Conservation (phyloP, 2,329 filamentous ascomycete species). For the Diaporthe batatas region DNA sequence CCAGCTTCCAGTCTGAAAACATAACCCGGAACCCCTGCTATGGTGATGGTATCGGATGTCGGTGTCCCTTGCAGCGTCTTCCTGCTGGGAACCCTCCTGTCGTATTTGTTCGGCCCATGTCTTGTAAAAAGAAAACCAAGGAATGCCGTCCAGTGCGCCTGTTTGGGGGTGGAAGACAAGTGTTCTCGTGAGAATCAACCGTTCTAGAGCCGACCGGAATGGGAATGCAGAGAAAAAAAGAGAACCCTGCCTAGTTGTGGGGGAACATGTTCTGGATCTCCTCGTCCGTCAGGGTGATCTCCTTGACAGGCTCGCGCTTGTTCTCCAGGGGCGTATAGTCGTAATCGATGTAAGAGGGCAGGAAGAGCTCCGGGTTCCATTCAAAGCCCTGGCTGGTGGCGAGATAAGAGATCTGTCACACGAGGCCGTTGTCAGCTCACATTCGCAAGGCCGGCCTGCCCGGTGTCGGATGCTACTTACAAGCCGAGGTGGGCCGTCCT, state of each 20-base stretch:
- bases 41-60: slow-evolving; percentile 23
- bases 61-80: slow-evolving; percentile 22
- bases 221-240: not conserved
- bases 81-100: slow-evolving; percentile 18
- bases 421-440: slow-evolving; percentile 44
- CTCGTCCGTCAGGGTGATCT: slow-evolving; percentile 83
- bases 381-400: slow-evolving; percentile 84
- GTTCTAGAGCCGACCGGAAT: slow-evolving; percentile 31
- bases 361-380: slow-evolving; percentile 89
- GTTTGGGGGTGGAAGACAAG: slow-evolving; percentile 5
- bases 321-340: slow-evolving; percentile 82
- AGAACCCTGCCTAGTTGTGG: slow-evolving; percentile 53
- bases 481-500: slow-evolving; percentile 78
- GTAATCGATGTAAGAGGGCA: slow-evolving; percentile 82
- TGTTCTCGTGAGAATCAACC: slow-evolving; percentile 40
- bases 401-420: slow-evolving; percentile 79
- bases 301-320: slow-evolving; percentile 81
- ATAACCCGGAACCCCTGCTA: slow-evolving; percentile 35
- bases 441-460: not conserved
- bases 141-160: slow-evolving; percentile 35
- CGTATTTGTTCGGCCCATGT: slow-evolving; percentile 18
- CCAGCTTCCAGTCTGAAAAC: slow-evolving; percentile 36
- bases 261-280: slow-evolving; percentile 78
- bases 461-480: slow-evolving; percentile 60
- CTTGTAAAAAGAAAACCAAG: slow-evolving; percentile 6